Conservation (phyloP, 192 early-diverging fungal genomes). For the Lunasporangiospora selenospora region DNA sequence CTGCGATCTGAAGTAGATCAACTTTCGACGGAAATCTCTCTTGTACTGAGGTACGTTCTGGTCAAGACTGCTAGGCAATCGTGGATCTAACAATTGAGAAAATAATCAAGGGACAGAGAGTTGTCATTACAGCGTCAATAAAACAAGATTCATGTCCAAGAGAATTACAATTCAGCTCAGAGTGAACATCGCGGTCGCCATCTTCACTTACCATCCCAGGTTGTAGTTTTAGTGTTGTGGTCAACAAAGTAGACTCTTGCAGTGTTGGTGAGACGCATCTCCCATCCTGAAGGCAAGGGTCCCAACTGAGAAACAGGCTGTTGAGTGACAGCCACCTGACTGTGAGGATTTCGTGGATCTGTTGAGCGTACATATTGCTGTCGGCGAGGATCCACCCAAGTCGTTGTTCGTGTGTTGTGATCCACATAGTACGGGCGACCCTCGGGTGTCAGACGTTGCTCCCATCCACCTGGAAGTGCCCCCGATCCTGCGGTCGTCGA, state of each 20-base stretch:
- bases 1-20: conserved; percentile 97
- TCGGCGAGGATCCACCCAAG: conserved; percentile 89
- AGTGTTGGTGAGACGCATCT: conserved; percentile 96
- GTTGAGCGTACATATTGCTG: conserved; percentile 64
- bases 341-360: conserved; percentile 58
- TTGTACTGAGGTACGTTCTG: conserved; percentile 98
- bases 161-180: conserved; percentile 4
- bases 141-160: conserved; percentile 1
- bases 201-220: conserved; percentile 84
- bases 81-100: conserved; percentile 56
- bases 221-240: conserved; percentile 97
- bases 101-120: not conserved
- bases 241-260: conserved; percentile 98
- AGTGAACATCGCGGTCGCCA: not conserved
- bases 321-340: conserved; percentile 69
- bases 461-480: conserved; percentile 85
- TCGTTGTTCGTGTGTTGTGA: conserved; percentile 88
- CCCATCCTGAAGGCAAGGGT: conserved; percentile 96
- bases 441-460: conserved; percentile 79
- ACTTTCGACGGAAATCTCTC: conserved; percentile 96
- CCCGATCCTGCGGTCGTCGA: conserved; percentile 72
- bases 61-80: conserved; percentile 82
- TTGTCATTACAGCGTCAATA: not conserved
- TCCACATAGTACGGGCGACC: conserved; percentile 91
- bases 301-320: conserved; percentile 81